Evolutionary conservation across 805 yeast species (phyloP), one percentile per base, ranked within the genome.

Genomic region (Wickerhamiella galacta): DNA sequence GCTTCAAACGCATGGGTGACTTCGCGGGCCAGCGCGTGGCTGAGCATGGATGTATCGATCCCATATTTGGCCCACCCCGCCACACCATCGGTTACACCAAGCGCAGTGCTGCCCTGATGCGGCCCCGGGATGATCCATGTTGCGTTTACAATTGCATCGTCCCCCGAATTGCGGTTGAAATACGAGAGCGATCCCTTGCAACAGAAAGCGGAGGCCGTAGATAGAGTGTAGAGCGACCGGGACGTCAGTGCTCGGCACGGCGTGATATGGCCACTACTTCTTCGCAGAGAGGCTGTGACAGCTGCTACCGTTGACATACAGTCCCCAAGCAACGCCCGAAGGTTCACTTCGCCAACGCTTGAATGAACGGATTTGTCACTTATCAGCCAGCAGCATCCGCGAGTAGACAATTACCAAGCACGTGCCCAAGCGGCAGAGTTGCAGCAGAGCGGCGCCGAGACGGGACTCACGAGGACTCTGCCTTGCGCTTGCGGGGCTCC

Each of bases 51-150:
- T 2, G 94, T 79, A 52, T 87, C 95, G 46, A 72, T 77, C 0
- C 95, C 95, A 30, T 79, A 75, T 39, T 80, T 90, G 1, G 79
- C 69, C 95, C 96, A 87, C 3, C 96, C 96, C 11, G 96, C 96
- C 3, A 90, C 96, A 10, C 98, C 98, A 56, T 87, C 98, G 4
- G 95, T 57, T 11, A 54, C 58, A 3, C 52, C 57, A 2, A 53
- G 25, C 3, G 53, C 44, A 4, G 41, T 16, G 4, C 42, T 32
- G 4, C 43, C 45, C 30, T 37, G 42, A 14, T 27, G 14, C 6
- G 41, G 32, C 5, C 46, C 46, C 3, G 47, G 46, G 4, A 35
- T 33, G 25, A 37, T 40, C 46, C 46, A 42, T 6, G 41, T 40
- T 6, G 32, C 15, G 12, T 20, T 23, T 9, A 43, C 20, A 12